Base-by-base conservation (phyloP, 345 rosid species). In the Ailanthus altissimus region DNA sequence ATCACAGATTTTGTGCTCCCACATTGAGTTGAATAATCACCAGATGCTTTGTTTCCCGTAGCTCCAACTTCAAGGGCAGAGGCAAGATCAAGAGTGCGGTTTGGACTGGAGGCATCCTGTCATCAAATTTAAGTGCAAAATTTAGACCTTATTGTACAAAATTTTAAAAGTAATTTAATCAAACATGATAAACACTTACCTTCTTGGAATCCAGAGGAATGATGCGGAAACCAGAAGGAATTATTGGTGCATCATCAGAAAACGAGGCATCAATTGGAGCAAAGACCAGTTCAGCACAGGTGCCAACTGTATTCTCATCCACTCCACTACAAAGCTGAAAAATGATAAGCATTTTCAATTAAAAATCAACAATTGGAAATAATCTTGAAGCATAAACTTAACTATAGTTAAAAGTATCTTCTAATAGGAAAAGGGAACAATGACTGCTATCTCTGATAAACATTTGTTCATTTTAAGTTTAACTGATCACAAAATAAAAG, bases 261-360 rank as follows among this genome's bases (percentile, higher is more conserved):
- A 95, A 91, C 46, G 99, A 93, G 28, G 99, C 98, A 74, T 95
- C 99, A 13, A 95, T 95, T 6, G 99, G 99, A 78, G 97, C 97
- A 87, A 95, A 93, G 65, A 94, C 86, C 64, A 94, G 94, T 78
- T 94, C 99, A 8, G 95, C 93, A 67, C 92, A 89, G 26, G 91
- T 86, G 51, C 97, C 98, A 54, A 87, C 75, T 25, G 98, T 91
- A 72, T 93, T 93, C 82, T 95, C 98, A 67, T 93, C 98, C 79
- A 95, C 92, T 36, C 99, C 99, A 79, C 93, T 91, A 67, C 99
- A 95, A 62, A 95, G 93, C 99, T 95, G 85, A 43, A 70, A 76
- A 72, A 77, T 64, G 7, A 59, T 10, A 57, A 72, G 46, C 45
- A 67, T 5, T 43, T 45, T 56, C 40, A 80, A 5, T 66, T 47